Evolutionary conservation across 768 basidiomycete genomes (phyloP).

Genomic region (Macrolepiota albuminosa): DNA sequence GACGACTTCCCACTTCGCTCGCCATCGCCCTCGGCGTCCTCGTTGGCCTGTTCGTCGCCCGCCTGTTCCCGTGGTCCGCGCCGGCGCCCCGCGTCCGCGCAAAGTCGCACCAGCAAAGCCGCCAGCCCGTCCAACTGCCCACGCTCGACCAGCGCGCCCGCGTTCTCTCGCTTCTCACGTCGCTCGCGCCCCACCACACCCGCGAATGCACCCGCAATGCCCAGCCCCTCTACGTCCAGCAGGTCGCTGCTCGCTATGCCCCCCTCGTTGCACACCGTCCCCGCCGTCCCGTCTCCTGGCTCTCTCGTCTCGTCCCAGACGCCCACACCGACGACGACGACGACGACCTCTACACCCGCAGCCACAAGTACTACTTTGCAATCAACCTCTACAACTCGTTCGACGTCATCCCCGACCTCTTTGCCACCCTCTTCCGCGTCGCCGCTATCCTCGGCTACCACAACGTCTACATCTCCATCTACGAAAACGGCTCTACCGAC

Average conservation of each 20-base stretch:
- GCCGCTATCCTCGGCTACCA: constrained; percentile 92
- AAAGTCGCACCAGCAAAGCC: constrained; percentile 46
- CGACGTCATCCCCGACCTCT: constrained; percentile 96
- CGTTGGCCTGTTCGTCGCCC: constrained; percentile 55
- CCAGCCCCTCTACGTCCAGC: constrained; percentile 81
- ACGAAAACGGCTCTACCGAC: constrained; percentile 98
- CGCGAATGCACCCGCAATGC: constrained; percentile 83
- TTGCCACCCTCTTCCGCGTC: constrained; percentile 92
- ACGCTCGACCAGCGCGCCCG: constrained; percentile 80
- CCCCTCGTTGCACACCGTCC: constrained; percentile 77
- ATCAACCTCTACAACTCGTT: constrained; percentile 99
- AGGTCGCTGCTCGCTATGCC: constrained; percentile 81
- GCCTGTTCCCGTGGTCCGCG: constrained; percentile 27
- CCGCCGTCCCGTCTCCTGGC: constrained; percentile 54
- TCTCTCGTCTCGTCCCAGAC: constrained; percentile 58
- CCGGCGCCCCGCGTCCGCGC: constrained; percentile 15
- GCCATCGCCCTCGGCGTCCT: constrained; percentile 60
- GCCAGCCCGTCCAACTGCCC: constrained; percentile 67
- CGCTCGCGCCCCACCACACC: constrained; percentile 88
- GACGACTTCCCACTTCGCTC: constrained; percentile 47
- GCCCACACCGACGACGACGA: constrained; percentile 38
- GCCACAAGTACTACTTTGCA: constrained; percentile 99
- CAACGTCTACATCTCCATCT: constrained; percentile 97
- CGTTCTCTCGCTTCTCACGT: constrained; percentile 81
- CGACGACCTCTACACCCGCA: constrained; percentile 35